Evolutionary conservation across 2,329 filamentous ascomycete species (phyloP).

Genomic region (Fusarium buxicola): DNA sequence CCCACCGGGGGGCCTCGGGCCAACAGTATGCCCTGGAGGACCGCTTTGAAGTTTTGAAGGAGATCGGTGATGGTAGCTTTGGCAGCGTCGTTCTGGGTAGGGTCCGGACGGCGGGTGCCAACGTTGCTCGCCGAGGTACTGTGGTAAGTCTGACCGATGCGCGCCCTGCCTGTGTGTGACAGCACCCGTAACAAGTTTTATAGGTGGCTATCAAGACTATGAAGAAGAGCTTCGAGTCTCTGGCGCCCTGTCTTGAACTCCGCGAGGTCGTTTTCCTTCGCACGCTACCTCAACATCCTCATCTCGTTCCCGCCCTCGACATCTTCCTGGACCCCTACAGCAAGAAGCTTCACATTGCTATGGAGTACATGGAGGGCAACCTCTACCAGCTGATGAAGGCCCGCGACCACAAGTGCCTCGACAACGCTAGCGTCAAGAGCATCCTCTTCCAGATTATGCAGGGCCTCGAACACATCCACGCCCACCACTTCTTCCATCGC

Average conservation of each 20-base stretch:
- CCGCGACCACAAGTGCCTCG: constrained; percentile 92
- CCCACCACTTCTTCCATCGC: constrained; percentile 97
- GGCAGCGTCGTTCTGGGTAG: constrained; percentile 93
- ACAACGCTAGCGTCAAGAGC: constrained; percentile 94
- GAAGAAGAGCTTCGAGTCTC: constrained; percentile 99
- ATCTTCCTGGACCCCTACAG: constrained; percentile 97
- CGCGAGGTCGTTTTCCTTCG: constrained; percentile 97
- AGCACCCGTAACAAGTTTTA: constrained; percentile 31
- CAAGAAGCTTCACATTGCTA: constrained; percentile 96
- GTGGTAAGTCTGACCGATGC: constrained; percentile 73
- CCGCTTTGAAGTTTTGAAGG: constrained; percentile 95
- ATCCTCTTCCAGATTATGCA: constrained; percentile 97
- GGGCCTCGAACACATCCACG: constrained; percentile 96
- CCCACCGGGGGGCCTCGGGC: constrained; percentile 73
- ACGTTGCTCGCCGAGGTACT: constrained; percentile 88
- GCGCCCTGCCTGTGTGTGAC: constrained; percentile 23
- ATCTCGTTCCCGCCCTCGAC: constrained; percentile 96
- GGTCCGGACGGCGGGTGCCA: constrained; percentile 89
- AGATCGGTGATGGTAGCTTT: constrained; percentile 98
- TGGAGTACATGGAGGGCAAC: constrained; percentile 99
- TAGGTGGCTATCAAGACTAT: constrained; percentile 99
- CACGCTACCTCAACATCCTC: constrained; percentile 86
- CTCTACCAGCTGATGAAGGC: constrained; percentile 99
- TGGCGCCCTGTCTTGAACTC: constrained; percentile 89
- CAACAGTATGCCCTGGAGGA: constrained; percentile 82